A percentile compares a stretch with the other conserved stretches of the same genome.
Evolutionary conservation across 768 basidiomycete species (phyloP).

Genomic region (Pleurotus platypus): DNA sequence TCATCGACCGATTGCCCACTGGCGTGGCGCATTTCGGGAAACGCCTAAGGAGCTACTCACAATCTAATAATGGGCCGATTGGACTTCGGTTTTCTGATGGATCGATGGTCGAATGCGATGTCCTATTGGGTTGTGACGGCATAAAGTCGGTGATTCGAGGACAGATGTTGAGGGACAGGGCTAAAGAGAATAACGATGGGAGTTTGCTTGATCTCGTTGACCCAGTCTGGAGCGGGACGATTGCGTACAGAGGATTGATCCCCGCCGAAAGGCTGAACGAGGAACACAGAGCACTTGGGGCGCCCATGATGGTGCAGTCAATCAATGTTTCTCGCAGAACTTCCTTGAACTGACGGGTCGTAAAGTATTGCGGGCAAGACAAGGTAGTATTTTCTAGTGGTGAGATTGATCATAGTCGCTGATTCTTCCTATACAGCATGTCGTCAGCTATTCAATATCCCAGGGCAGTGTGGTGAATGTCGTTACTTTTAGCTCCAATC

Average conservation of each 20-base stretch:
- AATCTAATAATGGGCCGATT: conserved; percentile 13
- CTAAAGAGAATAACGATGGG: conserved; percentile 18
- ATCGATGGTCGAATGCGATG: conserved; percentile 30
- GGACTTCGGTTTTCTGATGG: conserved; percentile 27
- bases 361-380: conserved; percentile 44
- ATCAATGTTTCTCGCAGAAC: neutral
- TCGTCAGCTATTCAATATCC: conserved; percentile 46
- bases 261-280: conserved; percentile 24
- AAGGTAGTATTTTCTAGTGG: conserved; percentile 25
- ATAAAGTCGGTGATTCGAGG: conserved; percentile 32
- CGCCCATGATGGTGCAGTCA: conserved; percentile 41
- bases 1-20: conserved; percentile 28
- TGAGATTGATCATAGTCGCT: neutral
- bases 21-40: conserved; percentile 35
- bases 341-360: neutral
- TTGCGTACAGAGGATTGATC: conserved; percentile 44
- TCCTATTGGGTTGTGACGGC: conserved; percentile 46
- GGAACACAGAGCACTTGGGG: conserved; percentile 28
- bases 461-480: conserved; percentile 41
- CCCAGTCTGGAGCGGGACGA: conserved; percentile 43
- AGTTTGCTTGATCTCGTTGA: conserved; percentile 29
- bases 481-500: conserved; percentile 36
- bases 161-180: conserved; percentile 24
- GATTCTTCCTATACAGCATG: conserved; percentile 26
- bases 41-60: conserved; percentile 26